Conservation (phyloP, 2,329 filamentous ascomycete genomes). For the Chrysoporthe cubensis region DNA sequence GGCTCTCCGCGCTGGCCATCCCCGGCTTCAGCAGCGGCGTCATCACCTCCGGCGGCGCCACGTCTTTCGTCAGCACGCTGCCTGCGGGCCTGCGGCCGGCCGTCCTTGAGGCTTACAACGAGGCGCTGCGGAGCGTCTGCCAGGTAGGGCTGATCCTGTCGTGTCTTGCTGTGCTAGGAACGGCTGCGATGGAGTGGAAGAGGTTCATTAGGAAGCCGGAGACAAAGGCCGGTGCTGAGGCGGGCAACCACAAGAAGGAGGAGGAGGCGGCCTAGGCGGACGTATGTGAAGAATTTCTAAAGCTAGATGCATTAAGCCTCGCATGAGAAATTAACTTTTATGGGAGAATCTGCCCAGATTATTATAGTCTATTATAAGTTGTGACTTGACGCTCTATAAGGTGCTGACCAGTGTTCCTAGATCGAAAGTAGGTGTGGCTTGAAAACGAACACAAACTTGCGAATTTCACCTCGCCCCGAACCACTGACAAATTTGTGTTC, state of each 20-base stretch:
- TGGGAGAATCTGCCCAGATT: background rate
- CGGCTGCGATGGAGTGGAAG: constrained; percentile 62
- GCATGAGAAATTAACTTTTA: background rate
- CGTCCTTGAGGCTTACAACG: constrained; percentile 63
- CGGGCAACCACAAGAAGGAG: background rate
- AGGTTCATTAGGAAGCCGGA: constrained; percentile 30
- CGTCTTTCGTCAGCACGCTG: constrained; percentile 56
- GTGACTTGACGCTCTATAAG: rapidly evolving
- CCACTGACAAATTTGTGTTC: too few relatives aligned
- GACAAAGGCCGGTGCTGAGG: background rate
- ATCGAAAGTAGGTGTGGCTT: too few relatives aligned
- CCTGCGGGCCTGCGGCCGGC: constrained; percentile 45
- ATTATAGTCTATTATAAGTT: too few relatives aligned
- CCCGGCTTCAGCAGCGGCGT: constrained; percentile 40
- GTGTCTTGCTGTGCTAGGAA: constrained; percentile 52
- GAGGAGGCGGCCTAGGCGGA: background rate
- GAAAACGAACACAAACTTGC: too few relatives aligned
- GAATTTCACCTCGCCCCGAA: too few relatives aligned
- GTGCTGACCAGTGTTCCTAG: too few relatives aligned
- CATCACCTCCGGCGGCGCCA: constrained; percentile 46
- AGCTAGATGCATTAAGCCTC: background rate
- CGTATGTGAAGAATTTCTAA: background rate
- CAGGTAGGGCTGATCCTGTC: constrained; percentile 58
- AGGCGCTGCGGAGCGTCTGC: constrained; percentile 56
- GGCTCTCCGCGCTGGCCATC: constrained; percentile 33